phyloP scores from a whole-genome alignment of 306 rosid species.

The Vigna nakashimae region DNA sequence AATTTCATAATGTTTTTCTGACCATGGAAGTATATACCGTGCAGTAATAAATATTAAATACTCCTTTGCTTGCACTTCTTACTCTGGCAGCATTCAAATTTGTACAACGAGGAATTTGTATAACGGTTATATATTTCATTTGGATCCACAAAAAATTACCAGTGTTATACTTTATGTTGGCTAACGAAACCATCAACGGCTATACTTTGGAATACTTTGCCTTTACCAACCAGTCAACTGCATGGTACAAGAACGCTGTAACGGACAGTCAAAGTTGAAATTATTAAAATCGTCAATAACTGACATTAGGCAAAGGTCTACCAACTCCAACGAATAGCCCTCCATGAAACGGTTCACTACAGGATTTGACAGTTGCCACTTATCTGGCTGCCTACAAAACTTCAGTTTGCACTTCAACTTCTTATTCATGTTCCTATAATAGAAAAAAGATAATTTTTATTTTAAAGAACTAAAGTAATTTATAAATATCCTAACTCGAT shows the following conservation, averaged over 20 bases:
- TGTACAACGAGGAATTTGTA: not conserved
- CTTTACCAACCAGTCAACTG: conserved; percentile 29
- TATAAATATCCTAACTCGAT: no score
- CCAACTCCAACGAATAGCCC: not conserved
- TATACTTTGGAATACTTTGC: not conserved
- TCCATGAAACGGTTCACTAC: not conserved
- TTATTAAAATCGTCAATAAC: not conserved
- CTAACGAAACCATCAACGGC: not conserved
- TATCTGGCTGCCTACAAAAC: not conserved
- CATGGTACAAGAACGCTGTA: not conserved
- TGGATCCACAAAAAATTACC: conserved; percentile 5
- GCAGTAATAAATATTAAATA: not conserved
- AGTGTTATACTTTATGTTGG: not conserved
- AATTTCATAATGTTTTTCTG: not conserved
- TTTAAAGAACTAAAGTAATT: no score
- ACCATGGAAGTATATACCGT: not conserved
- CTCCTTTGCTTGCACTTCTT: not conserved
- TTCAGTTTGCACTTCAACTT: no score
- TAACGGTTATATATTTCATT: conserved; percentile 14
- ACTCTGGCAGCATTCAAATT: conserved; percentile 29
- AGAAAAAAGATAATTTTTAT: no score
- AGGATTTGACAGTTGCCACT: not conserved
- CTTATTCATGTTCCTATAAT: no score
- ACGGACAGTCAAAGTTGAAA: conserved; percentile 22
- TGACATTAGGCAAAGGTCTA: not conserved